Percentiles rank a stretch among this genome's conserved stretches.
These are phyloP conservation scores for Geotrichum restrictum DNA, from an alignment of 1,139 yeast species.

Conservation along the genomic window DNA sequence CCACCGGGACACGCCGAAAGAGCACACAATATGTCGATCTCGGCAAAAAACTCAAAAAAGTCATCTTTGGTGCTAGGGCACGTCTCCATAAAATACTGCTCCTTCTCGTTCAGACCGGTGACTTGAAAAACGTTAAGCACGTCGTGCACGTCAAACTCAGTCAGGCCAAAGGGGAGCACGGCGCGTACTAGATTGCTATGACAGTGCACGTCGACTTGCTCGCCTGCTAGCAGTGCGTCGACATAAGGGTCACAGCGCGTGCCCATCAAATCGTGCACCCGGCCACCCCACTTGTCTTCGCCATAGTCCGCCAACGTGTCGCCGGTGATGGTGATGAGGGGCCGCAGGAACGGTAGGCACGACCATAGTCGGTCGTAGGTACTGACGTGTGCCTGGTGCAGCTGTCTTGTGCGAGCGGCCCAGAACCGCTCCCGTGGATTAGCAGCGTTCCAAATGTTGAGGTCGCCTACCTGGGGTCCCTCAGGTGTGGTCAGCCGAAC, in stretches of 20 bases:
- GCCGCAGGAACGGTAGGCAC: conserved; percentile 57
- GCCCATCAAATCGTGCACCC: conserved; percentile 63
- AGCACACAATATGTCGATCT: conserved; percentile 60
- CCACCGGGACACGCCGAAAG: conserved; percentile 72
- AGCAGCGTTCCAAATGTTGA: conserved; percentile 58
- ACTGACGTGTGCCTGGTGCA: conserved; percentile 63
- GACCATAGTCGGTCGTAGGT: conserved; percentile 64
- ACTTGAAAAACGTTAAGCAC: conserved; percentile 67
- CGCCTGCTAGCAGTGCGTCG: conserved; percentile 58
- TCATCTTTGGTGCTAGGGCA: conserved; percentile 58
- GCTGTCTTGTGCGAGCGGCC: conserved; percentile 66
- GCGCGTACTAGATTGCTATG: conserved; percentile 62
- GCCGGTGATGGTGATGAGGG: conserved; percentile 59
- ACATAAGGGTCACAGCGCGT: conserved; percentile 69
- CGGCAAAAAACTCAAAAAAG: conserved; percentile 65
- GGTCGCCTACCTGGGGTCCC: conserved; percentile 68
- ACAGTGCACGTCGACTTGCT: conserved; percentile 63
- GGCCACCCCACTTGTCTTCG: conserved; percentile 61
- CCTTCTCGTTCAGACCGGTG: conserved; percentile 61
- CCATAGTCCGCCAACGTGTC: conserved; percentile 54
- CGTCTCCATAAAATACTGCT: conserved; percentile 67
- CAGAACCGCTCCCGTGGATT: conserved; percentile 63
- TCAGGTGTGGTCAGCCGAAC: conserved; percentile 61
- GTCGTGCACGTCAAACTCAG: conserved; percentile 65
- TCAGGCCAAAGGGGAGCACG: conserved; percentile 54